A percentile compares a stretch with the other conserved stretches of the same genome.
phyloP scores from a whole-genome alignment of 345 rosid genomes.

The Angophora floribunda region DNA sequence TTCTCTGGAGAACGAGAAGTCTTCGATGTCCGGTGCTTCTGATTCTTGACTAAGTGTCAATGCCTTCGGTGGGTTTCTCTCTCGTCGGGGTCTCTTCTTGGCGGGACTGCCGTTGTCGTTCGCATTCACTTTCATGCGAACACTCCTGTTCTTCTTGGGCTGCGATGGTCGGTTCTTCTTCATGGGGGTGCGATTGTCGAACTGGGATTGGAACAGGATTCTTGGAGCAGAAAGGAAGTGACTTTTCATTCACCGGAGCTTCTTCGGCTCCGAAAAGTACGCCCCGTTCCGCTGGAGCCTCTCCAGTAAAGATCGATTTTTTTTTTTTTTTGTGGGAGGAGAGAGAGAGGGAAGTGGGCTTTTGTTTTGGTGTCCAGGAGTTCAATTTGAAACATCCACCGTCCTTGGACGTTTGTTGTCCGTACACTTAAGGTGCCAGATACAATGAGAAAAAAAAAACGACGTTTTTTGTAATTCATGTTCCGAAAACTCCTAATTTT shows the following conservation, averaged over 20 bases:
- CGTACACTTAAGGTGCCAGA: background rate
- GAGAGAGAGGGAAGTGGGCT: background rate
- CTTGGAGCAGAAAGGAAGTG: background rate
- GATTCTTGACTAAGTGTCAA: background rate
- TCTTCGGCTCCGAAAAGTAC: background rate
- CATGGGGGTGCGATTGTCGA: background rate
- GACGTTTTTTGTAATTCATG: too few species aligned
- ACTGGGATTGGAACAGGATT: background rate
- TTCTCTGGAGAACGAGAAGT: conserved; percentile 36
- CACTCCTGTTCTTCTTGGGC: background rate
- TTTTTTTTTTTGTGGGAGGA: background rate
- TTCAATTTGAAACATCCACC: background rate
- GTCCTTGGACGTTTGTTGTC: background rate
- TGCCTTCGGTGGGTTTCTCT: background rate
- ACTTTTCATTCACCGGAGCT: background rate
- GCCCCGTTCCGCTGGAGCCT: background rate
- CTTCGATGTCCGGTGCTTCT: conserved; percentile 48
- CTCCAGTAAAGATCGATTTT: background rate
- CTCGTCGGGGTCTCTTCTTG: background rate
- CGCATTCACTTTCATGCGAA: background rate
- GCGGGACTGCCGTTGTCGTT: background rate
- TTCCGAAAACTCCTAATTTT: too few species aligned
- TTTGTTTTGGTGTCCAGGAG: background rate
- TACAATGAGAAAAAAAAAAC: background rate
- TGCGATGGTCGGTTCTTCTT: background rate